These are phyloP conservation scores for Pseudogymnoascus sp. DNA, from an alignment of 2,329 filamentous ascomycete genomes.

Conservation along the genomic window DNA sequence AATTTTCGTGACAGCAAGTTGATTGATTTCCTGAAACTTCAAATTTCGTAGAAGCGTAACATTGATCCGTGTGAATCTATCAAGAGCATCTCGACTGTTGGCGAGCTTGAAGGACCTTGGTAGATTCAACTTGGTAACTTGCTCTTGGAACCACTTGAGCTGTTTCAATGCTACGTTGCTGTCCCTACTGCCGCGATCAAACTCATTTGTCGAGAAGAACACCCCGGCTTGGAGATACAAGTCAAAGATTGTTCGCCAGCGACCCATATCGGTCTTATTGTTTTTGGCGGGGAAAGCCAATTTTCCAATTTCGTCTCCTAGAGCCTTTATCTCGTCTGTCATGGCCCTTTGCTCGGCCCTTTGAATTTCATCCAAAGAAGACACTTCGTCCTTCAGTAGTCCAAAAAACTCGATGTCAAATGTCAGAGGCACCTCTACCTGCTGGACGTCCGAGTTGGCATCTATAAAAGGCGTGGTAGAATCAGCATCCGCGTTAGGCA, in stretches of 20 bases:
- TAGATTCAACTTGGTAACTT: slow-evolving; percentile 55
- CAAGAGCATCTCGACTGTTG: slow-evolving; percentile 58
- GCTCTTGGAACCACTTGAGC: slow-evolving; percentile 65
- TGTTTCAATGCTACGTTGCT: slow-evolving; percentile 60
- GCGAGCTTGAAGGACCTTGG: slow-evolving; percentile 57
- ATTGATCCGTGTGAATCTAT: slow-evolving; percentile 67
- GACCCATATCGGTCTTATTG: slow-evolving; percentile 60
- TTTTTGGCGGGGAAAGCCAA: slow-evolving; percentile 59
- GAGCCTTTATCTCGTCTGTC: slow-evolving; percentile 52
- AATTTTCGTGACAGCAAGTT: slow-evolving; percentile 71
- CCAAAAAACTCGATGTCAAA: slow-evolving; percentile 78
- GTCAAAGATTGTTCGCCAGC: slow-evolving; percentile 77
- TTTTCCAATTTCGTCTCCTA: slow-evolving; percentile 59
- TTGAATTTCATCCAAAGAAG: slow-evolving; percentile 62
- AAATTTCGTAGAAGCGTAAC: slow-evolving; percentile 69
- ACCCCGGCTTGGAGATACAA: slow-evolving; percentile 72
- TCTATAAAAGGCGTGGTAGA: background rate
- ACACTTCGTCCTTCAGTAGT: slow-evolving; percentile 65
- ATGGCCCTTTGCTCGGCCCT: slow-evolving; percentile 55
- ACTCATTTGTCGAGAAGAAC: slow-evolving; percentile 74
- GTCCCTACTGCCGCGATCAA: slow-evolving; percentile 60
- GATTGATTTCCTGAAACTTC: slow-evolving; percentile 79
- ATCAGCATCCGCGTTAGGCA: background rate
- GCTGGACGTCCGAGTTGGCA: slow-evolving; percentile 26
- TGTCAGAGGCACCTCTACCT: slow-evolving; percentile 67